Conservation (phyloP, 441 rosid species). For the Erysimum cheiri region DNA sequence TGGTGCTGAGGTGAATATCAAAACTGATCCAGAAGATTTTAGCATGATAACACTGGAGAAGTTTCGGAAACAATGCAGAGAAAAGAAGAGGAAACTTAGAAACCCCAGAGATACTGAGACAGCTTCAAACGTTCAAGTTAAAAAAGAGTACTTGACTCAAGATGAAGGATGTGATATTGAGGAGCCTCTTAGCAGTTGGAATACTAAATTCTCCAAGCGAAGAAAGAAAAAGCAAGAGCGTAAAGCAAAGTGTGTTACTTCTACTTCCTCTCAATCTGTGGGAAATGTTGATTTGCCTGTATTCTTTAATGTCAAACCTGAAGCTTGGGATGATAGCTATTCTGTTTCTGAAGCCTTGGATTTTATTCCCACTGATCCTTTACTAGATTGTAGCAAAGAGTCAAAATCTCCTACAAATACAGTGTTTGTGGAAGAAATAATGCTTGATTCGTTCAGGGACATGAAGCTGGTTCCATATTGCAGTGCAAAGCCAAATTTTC, state of each 20-base stretch:
- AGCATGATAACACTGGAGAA: conserved; percentile 56
- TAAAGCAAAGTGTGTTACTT: conserved; percentile 33
- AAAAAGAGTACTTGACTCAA: conserved; percentile 38
- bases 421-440: conserved; percentile 32
- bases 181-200: conserved; percentile 63
- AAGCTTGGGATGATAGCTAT: conserved; percentile 48
- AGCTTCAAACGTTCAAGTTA: conserved; percentile 30
- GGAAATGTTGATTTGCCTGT: conserved; percentile 30
- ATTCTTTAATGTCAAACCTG: conserved; percentile 49
- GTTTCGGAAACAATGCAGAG: conserved; percentile 57
- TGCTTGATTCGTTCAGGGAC: conserved; percentile 35
- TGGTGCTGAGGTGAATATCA: conserved; percentile 23
- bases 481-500: conserved; percentile 25
- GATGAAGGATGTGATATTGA: conserved; percentile 55
- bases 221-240: conserved; percentile 48
- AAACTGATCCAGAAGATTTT: conserved; percentile 40
- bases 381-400: conserved; percentile 37
- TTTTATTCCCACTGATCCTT: conserved; percentile 34
- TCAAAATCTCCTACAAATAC: conserved; percentile 37
- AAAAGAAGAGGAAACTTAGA: conserved; percentile 60
- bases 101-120: conserved; percentile 35
- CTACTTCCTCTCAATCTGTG: conserved; percentile 40
- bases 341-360: conserved; percentile 45
- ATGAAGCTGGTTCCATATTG: conserved; percentile 32
- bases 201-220: conserved; percentile 53